phyloP scores from a whole-genome alignment of 2,329 filamentous ascomycete genomes.

The Diplodia corticola region DNA sequence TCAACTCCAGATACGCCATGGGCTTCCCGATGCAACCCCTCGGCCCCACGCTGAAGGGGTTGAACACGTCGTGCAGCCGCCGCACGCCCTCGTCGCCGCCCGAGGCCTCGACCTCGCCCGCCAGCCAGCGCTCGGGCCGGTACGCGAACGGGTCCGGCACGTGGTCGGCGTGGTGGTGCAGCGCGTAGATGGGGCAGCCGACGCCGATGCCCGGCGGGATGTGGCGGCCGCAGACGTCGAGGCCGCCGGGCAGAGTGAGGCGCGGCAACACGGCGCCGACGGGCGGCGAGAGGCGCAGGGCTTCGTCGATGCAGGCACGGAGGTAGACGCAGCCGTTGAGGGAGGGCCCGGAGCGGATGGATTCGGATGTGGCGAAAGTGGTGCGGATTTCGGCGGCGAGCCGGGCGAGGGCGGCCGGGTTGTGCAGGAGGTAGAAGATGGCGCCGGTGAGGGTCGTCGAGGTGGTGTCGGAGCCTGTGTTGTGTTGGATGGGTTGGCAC shows the following conservation, averaged over 20 bases:
- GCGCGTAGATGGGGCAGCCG: conserved; percentile 42
- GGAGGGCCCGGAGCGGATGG: conserved; percentile 40
- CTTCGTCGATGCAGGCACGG: conserved; percentile 45
- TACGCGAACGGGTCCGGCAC: conserved; percentile 42
- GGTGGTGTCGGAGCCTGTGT: conserved; percentile 47
- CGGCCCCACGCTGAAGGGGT: conserved; percentile 70
- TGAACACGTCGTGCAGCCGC: conserved; percentile 51
- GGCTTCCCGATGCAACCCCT: conserved; percentile 73
- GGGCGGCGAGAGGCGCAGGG: conserved; percentile 42
- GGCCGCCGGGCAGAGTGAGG: conserved; percentile 38
- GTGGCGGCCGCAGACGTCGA: conserved; percentile 30
- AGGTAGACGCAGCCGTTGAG: conserved; percentile 40
- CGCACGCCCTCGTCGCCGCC: background rate
- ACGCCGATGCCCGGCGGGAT: conserved; percentile 42
- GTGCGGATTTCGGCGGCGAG: conserved; percentile 38
- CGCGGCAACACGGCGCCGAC: conserved; percentile 42
- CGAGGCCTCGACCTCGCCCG: background rate
- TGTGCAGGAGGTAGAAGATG: conserved; percentile 49
- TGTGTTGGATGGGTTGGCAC: background rate
- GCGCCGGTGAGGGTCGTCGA: conserved; percentile 45
- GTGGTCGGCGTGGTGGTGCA: conserved; percentile 43
- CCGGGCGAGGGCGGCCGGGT: conserved; percentile 37
- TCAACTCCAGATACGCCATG: conserved; percentile 68
- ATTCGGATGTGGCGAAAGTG: conserved; percentile 40
- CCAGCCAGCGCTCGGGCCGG: conserved; percentile 28